Base-by-base conservation (phyloP, 495 filamentous ascomycete species). In the Amniculicola lignicola region DNA sequence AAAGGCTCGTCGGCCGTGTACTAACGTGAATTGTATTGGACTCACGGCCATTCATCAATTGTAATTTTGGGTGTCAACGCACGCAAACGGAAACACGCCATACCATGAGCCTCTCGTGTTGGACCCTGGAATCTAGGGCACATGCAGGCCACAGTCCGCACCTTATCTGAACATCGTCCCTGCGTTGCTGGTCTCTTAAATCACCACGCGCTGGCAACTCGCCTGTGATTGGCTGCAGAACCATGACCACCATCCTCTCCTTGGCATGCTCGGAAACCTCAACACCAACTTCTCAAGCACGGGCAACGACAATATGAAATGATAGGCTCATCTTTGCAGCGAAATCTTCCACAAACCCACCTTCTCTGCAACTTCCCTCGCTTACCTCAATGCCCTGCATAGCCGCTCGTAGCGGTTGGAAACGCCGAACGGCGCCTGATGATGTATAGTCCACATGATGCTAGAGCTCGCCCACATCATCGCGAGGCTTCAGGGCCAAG, bases 381-480 rank as follows among this genome's bases (percentile, higher is more conserved):
- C 29, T 41, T 51, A 52, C 47, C 53, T 38, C 37, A 3, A 24
- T 61, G 52, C 59, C 53, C 38, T 53, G 38, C 52, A 62, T 57
- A 62, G 53, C 59, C 59, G 59, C 59, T 62, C 45, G 42, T 62
- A 53, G 59, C 59, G 52, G 52, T 47, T 45, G 37, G 18, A 29
- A 27, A 31, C 11, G 10, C 10, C 46, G 7, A 41, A 18, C 48
- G 4, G 19, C 42, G 12, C 22, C 28, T 21, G n/a, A n/a, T n/a
- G n/a, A n/a, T n/a, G n/a, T n/a, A n/a, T n/a, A n/a, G n/a, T n/a
- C n/a, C n/a, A n/a, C n/a, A n/a, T 21, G 35, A n/a, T n/a, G n/a
- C n/a, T n/a, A n/a, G n/a, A n/a, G n/a, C n/a, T n/a, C n/a, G n/a
- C n/a, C n/a, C n/a, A n/a, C n/a, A n/a, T n/a, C n/a, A n/a, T n/a